These are phyloP conservation scores for Diplodia sapinea DNA, from an alignment of 2,329 filamentous ascomycete genomes.

Conservation along the genomic window DNA sequence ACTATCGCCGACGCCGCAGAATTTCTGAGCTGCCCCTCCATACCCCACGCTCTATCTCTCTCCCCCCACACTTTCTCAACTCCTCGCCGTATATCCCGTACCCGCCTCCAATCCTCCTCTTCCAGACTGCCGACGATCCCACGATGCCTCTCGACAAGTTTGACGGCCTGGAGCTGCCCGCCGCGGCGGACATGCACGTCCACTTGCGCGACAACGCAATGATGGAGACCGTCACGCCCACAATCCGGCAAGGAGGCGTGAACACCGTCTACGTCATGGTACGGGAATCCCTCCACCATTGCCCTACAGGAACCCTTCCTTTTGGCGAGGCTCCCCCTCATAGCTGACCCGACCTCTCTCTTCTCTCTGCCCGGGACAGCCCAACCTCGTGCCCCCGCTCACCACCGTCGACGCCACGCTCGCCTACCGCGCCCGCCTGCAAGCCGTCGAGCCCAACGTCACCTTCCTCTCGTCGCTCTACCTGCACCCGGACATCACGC, in stretches of 20 bases:
- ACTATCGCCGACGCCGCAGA: conserved; percentile 17
- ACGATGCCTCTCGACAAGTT: conserved; percentile 50
- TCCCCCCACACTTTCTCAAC: conserved; percentile 3
- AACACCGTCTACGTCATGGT: conserved; percentile 63
- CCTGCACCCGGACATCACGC: conserved; percentile 56
- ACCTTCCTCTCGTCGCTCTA: conserved; percentile 60
- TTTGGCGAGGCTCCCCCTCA: too few relatives aligned
- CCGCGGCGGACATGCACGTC: conserved; percentile 59
- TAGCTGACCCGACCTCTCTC: conserved; percentile 2
- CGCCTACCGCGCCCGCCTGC: conserved; percentile 52
- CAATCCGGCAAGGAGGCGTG: conserved; percentile 58
- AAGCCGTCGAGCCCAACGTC: conserved; percentile 55
- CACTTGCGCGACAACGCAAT: conserved; percentile 60
- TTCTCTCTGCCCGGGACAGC: conserved; percentile 40
- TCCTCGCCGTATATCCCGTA: background rate
- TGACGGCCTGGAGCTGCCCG: conserved; percentile 53
- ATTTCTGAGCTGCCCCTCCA: conserved; percentile 21
- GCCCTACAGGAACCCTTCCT: background rate
- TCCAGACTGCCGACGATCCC: background rate
- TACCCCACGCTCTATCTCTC: conserved; percentile 2
- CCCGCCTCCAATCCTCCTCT: background rate
- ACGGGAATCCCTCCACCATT: conserved; percentile 12
- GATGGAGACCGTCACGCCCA: conserved; percentile 58
- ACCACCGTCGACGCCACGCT: conserved; percentile 56
- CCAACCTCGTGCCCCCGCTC: conserved; percentile 58